Base-by-base conservation (phyloP, 441 rosid genomes). In the Omphalea diandra region DNA sequence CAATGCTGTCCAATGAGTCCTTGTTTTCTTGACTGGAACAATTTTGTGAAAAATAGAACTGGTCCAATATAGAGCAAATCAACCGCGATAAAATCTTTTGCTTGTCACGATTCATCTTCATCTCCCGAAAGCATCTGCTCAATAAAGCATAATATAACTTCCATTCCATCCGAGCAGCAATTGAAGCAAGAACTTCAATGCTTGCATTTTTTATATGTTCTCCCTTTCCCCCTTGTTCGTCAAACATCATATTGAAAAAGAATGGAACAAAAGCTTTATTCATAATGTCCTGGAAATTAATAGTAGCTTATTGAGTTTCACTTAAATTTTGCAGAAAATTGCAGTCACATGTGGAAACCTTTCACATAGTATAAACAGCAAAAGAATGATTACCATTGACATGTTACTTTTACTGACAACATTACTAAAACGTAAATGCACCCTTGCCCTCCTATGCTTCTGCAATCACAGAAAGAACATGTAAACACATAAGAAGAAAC, bases 391-490 rank as follows among this genome's bases (percentile, higher is more conserved):
- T 75, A 91, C 98, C 97, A 83, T 86, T 1, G 97, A 78, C 71
- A 87, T 74, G 63, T 56, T 75, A 71, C 70, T 77, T 57, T 76
- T 78, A 74, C 80, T 80, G 56, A 88, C 74, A 73, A 85, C 76
- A 73, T 75, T 85, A 61, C 77, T 71, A 68, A 93, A 96, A 43
- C 93, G 95, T 32, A 71, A 38, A 29, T 93, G 74, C 65, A 97
- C 97, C 83, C 79, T 90, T 29, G 86, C 87, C 82, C 89, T 87
- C 79, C 95, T 91, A 68, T 87, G 94, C 72, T 77, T 88, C 99
- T 95, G 86, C 77, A 85, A 63, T 67, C 76, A 47, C 56, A 76
- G 46, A 65, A 54, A 58, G 67, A 63, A 76, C 29, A 56, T 50
- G 20, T 12, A 70, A 49, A 33, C 62, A 14, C 27, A 58, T 17